Evolutionary conservation across 495 filamentous ascomycete genomes (phyloP).

Genomic region (Margaritispora aquatica): DNA sequence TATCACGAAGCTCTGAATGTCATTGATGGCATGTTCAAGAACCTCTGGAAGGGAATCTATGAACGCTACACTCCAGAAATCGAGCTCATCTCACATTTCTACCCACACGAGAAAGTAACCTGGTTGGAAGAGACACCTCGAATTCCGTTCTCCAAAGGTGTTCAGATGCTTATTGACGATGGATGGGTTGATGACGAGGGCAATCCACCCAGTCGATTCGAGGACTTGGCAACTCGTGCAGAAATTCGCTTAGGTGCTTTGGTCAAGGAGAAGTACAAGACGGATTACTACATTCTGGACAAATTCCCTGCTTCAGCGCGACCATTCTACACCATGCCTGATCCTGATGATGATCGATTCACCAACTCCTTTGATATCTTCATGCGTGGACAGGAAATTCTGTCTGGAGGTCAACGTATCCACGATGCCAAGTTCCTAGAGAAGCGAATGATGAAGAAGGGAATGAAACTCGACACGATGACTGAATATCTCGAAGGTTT

Average conservation of each 20-base stretch:
- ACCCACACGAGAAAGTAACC: slow-evolving; percentile 52
- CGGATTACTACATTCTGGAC: slow-evolving; percentile 93
- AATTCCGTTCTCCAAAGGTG: slow-evolving; percentile 73
- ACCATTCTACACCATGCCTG: slow-evolving; percentile 94
- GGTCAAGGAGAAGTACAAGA: slow-evolving; percentile 77
- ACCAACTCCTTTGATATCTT: slow-evolving; percentile 98
- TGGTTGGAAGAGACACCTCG: slow-evolving; percentile 80
- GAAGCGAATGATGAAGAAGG: slow-evolving; percentile 66
- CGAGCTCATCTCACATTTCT: slow-evolving; percentile 54
- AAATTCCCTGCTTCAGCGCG: slow-evolving; percentile 81
- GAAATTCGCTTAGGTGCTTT: slow-evolving; percentile 82
- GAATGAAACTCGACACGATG: slow-evolving; percentile 69
- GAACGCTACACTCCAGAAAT: slow-evolving; percentile 62
- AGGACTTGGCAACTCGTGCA: slow-evolving; percentile 78
- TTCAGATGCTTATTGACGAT: slow-evolving; percentile 73
- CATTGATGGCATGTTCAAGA: slow-evolving; percentile 79
- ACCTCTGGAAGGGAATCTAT: slow-evolving; percentile 77
- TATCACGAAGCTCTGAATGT: slow-evolving; percentile 86
- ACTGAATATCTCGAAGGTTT: slow-evolving; percentile 87
- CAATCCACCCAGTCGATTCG: slow-evolving; percentile 55
- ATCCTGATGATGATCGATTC: slow-evolving; percentile 59
- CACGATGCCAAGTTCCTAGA: slow-evolving; percentile 71
- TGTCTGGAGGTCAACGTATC: slow-evolving; percentile 87
- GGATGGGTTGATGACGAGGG: slow-evolving; percentile 75
- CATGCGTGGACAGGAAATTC: slow-evolving; percentile 88